Conservation (phyloP, 139 green algal species). For the Dunaliella primolecta region DNA sequence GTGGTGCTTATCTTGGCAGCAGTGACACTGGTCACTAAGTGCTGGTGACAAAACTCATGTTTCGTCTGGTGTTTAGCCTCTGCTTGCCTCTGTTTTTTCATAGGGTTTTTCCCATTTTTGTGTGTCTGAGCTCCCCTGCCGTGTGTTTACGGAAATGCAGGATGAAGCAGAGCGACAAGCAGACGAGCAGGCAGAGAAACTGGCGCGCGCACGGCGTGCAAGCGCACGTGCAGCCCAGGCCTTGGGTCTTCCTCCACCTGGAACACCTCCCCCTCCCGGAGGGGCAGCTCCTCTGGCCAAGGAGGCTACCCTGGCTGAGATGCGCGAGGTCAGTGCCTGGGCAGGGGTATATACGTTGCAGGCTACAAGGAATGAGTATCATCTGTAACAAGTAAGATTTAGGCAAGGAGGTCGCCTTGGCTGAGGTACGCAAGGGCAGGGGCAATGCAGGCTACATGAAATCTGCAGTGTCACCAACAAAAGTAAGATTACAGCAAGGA, state of each 20-base stretch:
- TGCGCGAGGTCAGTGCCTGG: slow-evolving; percentile 9
- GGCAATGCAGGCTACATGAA: too few relatives aligned
- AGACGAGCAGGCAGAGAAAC: slow-evolving; percentile 55
- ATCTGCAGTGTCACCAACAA: too few relatives aligned
- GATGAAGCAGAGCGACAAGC: slow-evolving; percentile 37
- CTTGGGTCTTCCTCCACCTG: slow-evolving; percentile 24
- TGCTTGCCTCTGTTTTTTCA: neutral
- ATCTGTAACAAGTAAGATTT: too few relatives aligned
- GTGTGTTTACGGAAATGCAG: slow-evolving; percentile 24
- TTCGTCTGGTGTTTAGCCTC: neutral
- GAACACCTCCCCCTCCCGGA: slow-evolving; percentile 3
- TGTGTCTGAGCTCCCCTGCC: neutral
- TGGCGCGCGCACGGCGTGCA: slow-evolving; percentile 37
- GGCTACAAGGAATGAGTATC: too few relatives aligned
- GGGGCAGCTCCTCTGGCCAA: slow-evolving; percentile 4
- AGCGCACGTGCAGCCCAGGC: slow-evolving; percentile 26
- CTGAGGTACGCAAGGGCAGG: too few relatives aligned
- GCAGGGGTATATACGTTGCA: too few relatives aligned
- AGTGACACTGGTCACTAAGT: neutral
- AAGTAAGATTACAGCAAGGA: too few relatives aligned
- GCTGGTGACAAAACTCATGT: neutral
- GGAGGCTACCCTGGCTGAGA: slow-evolving; percentile 24
- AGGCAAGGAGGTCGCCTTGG: too few relatives aligned
- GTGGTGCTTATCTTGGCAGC: neutral
- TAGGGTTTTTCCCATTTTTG: neutral